These are phyloP conservation scores for Stagonosporopsis chrysanthemi DNA, from an alignment of 2,329 filamentous ascomycete species.

Conservation along the genomic window DNA sequence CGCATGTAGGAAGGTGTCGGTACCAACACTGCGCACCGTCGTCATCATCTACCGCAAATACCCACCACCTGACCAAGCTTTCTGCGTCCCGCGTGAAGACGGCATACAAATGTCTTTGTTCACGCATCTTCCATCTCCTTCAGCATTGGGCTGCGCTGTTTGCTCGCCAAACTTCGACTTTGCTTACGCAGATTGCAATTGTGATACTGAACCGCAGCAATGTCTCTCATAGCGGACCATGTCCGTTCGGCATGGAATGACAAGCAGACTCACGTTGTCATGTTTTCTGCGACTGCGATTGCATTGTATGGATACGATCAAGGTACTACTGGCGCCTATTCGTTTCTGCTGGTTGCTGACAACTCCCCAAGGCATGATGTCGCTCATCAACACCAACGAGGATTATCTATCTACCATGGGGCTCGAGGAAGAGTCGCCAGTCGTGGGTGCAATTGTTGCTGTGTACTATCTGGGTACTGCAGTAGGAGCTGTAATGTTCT, in stretches of 20 bases:
- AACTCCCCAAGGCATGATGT: slow-evolving; percentile 55
- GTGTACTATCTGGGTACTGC: slow-evolving; percentile 70
- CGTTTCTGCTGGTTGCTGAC: not conserved
- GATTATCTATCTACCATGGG: slow-evolving; percentile 66
- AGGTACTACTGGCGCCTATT: not conserved
- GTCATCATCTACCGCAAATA: slow-evolving; percentile 20
- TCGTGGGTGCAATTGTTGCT: slow-evolving; percentile 67
- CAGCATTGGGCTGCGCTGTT: not conserved
- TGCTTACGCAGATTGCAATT: slow-evolving; percentile 8
- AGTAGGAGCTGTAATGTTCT: slow-evolving; percentile 64
- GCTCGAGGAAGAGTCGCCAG: slow-evolving; percentile 57
- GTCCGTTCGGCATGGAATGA: slow-evolving; percentile 36
- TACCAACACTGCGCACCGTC: slow-evolving; percentile 15
- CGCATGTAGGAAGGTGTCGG: slow-evolving; percentile 2
- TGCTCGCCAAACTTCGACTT: not conserved
- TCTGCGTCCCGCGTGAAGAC: slow-evolving; percentile 10
- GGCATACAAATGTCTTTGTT: slow-evolving; percentile 1
- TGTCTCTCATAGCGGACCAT: slow-evolving; percentile 26
- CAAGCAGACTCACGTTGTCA: slow-evolving; percentile 59
- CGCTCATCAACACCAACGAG: slow-evolving; percentile 62
- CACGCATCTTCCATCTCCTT: not conserved
- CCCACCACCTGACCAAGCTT: slow-evolving; percentile 16
- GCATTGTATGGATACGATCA: slow-evolving; percentile 61
- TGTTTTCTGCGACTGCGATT: slow-evolving; percentile 63
- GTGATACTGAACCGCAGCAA: slow-evolving; percentile 1